Conservation (phyloP, 805 yeast genomes). For the Nakazawaea molendinolei region DNA sequence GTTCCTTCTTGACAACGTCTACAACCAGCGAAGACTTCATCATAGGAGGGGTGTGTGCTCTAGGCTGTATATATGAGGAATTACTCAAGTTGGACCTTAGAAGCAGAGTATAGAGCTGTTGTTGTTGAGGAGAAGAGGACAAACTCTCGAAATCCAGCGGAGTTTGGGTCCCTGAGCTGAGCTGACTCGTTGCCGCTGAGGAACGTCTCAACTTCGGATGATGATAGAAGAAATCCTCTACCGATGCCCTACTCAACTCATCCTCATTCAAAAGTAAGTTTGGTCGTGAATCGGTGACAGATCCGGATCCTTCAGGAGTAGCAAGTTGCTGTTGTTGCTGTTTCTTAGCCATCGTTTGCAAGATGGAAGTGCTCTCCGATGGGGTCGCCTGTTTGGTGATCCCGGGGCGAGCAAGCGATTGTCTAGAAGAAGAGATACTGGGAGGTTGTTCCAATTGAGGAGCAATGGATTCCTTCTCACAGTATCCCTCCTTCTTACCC, state of each 20-base stretch:
- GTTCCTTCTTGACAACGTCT: constrained; percentile 2
- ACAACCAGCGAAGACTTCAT: constrained; percentile 11
- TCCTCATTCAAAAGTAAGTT: constrained; percentile 4
- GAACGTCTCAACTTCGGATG: constrained; percentile 18
- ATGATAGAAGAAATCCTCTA: constrained; percentile 47
- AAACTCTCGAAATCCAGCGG: constrained; percentile 6
- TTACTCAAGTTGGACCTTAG: constrained; percentile 6
- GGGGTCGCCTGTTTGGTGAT: constrained; percentile 1
- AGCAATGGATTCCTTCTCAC: background rate
- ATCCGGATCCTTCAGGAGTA: constrained; percentile 13
- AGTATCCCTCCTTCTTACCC: constrained; percentile 10
- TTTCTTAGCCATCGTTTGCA: constrained; percentile 21
- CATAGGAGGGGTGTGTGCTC: constrained; percentile 26
- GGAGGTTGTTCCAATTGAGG: too few species aligned
- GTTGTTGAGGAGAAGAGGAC: background rate
- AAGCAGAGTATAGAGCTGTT: constrained; percentile 1
- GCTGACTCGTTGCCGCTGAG: constrained; percentile 7
- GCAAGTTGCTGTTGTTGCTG: constrained; percentile 13
- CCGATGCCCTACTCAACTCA: constrained; percentile 26
- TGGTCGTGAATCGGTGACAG: constrained; percentile 1
- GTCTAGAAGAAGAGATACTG: background rate
- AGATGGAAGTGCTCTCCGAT: constrained; percentile 16
- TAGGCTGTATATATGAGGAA: constrained; percentile 31
- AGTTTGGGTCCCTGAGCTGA: constrained; percentile 9
- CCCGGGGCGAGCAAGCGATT: constrained; percentile 1